Evolutionary conservation across 257 asterid genomes (phyloP).

Genomic region (Eucommia ulmoides): DNA sequence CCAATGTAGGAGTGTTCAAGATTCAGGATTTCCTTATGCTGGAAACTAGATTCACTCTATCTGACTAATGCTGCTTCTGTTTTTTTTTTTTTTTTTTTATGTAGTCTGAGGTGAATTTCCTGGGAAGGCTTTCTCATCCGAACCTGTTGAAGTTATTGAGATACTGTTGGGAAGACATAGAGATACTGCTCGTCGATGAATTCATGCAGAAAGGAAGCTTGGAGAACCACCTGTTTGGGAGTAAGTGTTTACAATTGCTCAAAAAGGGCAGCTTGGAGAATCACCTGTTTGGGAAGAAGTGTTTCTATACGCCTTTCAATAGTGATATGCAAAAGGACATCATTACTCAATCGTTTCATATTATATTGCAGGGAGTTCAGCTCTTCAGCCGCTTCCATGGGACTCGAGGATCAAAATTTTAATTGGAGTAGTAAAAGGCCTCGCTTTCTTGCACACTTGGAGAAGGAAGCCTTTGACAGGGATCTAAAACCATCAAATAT

Average conservation of each 20-base stretch:
- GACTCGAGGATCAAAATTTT: constrained; percentile 25
- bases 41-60: no score
- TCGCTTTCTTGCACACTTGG: constrained; percentile 24
- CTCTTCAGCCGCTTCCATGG: constrained; percentile 28
- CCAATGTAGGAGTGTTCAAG: no score
- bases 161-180: constrained; percentile 18
- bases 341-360: neutral
- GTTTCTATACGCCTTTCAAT: neutral
- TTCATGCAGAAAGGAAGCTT: constrained; percentile 31
- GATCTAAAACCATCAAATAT: constrained; percentile 39
- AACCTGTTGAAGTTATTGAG: constrained; percentile 39
- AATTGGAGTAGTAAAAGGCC: constrained; percentile 35
- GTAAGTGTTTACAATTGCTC: no score
- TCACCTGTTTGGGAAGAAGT: constrained; percentile 12
- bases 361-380: constrained; percentile 25
- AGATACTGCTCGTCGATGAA: constrained; percentile 22
- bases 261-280: no score
- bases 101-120: constrained; percentile 33
- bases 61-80: no score
- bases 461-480: constrained; percentile 17
- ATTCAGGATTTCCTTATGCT: no score
- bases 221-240: constrained; percentile 23
- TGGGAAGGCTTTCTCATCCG: constrained; percentile 33
- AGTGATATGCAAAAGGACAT: neutral
- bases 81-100: no score